Conservation (phyloP, 768 basidiomycete species). For the Leccinellum albellum region DNA sequence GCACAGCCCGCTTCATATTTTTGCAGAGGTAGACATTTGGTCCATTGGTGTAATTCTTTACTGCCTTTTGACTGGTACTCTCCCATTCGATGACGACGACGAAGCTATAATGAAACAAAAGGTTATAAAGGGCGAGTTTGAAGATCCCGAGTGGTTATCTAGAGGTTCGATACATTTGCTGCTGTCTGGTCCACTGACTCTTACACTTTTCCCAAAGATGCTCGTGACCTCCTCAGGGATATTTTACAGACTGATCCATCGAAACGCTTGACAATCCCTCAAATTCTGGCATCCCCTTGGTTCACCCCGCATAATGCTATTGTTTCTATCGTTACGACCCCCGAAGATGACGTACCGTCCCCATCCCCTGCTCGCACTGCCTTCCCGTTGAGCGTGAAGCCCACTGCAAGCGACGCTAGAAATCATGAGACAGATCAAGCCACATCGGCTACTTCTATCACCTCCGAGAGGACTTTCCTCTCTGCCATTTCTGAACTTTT, state of each 20-base stretch:
- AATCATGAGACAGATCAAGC: conserved; percentile 29
- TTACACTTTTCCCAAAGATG: conserved; percentile 47
- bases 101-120: conserved; percentile 77
- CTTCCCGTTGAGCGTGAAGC: conserved; percentile 26
- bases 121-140: conserved; percentile 82
- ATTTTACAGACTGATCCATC: conserved; percentile 76
- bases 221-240: conserved; percentile 75
- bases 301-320: conserved; percentile 45
- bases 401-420: conserved; percentile 7
- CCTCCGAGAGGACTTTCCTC: conserved; percentile 45
- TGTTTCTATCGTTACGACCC: conserved; percentile 1
- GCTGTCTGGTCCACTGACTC: background rate
- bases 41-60: conserved; percentile 92
- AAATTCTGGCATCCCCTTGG: conserved; percentile 86
- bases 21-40: conserved; percentile 90
- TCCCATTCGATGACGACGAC: conserved; percentile 90
- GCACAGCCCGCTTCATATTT: conserved; percentile 7
- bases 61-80: conserved; percentile 80
- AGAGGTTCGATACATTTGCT: conserved; percentile 48
- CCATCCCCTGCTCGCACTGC: conserved; percentile 31
- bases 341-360: conserved; percentile 24
- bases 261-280: conserved; percentile 74
- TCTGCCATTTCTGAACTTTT: conserved; percentile 50
- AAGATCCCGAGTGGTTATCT: conserved; percentile 91
- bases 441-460: conserved; percentile 41